Evolutionary conservation across 441 rosid species (phyloP), one percentile per base, ranked within the genome.

Genomic region (Cnidoscolus chayamansa): DNA sequence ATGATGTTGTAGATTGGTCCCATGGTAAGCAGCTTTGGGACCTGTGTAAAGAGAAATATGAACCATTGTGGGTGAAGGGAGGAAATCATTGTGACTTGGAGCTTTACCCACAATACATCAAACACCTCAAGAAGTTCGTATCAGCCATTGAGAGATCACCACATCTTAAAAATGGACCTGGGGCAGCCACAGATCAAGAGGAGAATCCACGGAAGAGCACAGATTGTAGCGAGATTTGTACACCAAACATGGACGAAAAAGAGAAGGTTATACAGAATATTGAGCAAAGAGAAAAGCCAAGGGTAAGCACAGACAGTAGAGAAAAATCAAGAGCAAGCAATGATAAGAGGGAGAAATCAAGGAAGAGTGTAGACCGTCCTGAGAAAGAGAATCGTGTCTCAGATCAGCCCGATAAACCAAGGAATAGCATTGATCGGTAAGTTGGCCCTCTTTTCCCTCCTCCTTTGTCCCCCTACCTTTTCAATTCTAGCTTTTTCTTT

Each of bases 81-180:
- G 98, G 98, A 67, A 89, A 89, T 72, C 98, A 92, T 40, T 94
- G 98, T 50, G 93, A 92, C 77, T 78, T 94, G 78, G 98, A 94
- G 83, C 81, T 87, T 60, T 87, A 74, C 67, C 98, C 98, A 0
- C 94, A 94, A 65, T 94, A 92, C 75, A 88, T 92, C 66, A 94
- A 79, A 78, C 97, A 92, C 81, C 87, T 92, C 16, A 87, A 86
- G 85, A 94, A 92, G 81, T 94, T 94, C 85, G 84, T 92, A 67
- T 85, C 93, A 0, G 90, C 90, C 4, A 69, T 94, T 2, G 97
- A 88, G 71, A 90, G 85, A 81, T 84, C 87, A 10, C 72, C 86
- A 35, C 72, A 65, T 70, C 63, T 65, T 59, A 81, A 76, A 79
- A 83, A 66, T 47, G 83, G 76, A 58, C 64, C 84, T 67, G 74